Conservation (phyloP, 257 asterid species). For the Solanum sitiens region DNA sequence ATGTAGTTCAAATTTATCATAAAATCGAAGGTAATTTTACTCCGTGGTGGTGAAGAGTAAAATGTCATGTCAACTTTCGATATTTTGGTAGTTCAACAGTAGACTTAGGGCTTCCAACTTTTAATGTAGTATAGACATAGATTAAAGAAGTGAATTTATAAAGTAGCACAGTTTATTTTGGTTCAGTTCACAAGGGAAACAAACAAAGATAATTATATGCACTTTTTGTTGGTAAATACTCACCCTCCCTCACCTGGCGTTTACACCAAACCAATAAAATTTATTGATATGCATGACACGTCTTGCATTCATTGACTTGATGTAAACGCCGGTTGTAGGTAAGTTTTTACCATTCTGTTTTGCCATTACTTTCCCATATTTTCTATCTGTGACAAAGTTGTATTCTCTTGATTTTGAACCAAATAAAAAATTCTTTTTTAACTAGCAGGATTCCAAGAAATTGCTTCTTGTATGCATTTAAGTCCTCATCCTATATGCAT, state of each 20-base stretch:
- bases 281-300: background rate
- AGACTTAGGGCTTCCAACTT: background rate
- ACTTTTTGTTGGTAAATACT: background rate
- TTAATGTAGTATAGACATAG: background rate
- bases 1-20: background rate
- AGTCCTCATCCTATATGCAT: background rate
- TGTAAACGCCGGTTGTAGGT: background rate
- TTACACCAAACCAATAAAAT: background rate
- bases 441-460: background rate
- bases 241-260: background rate
- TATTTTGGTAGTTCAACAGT: background rate
- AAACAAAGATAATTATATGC: background rate
- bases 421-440: too few relatives aligned
- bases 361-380: background rate
- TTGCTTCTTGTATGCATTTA: background rate
- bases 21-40: background rate
- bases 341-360: background rate
- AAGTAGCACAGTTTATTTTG: background rate
- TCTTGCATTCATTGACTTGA: background rate
- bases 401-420: background rate
- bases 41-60: background rate
- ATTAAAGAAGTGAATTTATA: background rate
- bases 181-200: background rate
- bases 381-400: background rate
- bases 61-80: background rate